Evolutionary conservation across 2,329 filamentous ascomycete species (phyloP), one percentile per base, ranked within the genome.

Genomic region (Fusarium multiceps): DNA sequence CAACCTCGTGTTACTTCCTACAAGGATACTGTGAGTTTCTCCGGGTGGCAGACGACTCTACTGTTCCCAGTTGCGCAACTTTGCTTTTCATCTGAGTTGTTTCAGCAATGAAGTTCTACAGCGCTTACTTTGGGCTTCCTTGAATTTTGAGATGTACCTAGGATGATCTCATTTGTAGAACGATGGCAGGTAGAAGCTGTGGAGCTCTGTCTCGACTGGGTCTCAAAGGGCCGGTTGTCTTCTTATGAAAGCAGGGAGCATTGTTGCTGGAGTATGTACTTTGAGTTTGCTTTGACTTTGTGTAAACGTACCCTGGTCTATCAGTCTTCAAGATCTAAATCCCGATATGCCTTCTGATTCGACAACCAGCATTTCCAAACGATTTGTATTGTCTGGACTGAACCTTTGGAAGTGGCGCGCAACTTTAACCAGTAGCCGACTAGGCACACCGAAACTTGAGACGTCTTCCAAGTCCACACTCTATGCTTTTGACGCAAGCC

Each of bases 41-140:
- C 5, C 1, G 3, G 14, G 7, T 41, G n/a, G 3, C 5, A 6
- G 7, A 9, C 2, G 25, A 18, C 7, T 3, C 11, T 9, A 32
- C 25, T 10, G 21, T 3, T 13, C 32, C 30, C 21, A 18, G n/a
- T 11, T 3, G 3, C 16, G 18, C 25, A 37, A 4, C 2, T 6
- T 21, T 49, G 13, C 14, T 9, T 28, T 63, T 43, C 7, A 28
- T 16, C 9, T 48, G 13, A 14, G 40, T 23, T 20, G 6, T 25
- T 41, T 62, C 3, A n/a, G 20, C 4, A 16, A 5, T 11, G 6
- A 27, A 13, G 32, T 32, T n/a, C 47, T 41, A 25, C 46, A 32
- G 16, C n/a, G 23, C n/a, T 32, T 63, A n/a, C 23, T 61, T 27
- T 47, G 56, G 56, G 46, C 27, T 40, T 63, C 46, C 32, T 41